Conservation (phyloP, 129 eudicot genomes). For the Dittrichia graveolens region DNA sequence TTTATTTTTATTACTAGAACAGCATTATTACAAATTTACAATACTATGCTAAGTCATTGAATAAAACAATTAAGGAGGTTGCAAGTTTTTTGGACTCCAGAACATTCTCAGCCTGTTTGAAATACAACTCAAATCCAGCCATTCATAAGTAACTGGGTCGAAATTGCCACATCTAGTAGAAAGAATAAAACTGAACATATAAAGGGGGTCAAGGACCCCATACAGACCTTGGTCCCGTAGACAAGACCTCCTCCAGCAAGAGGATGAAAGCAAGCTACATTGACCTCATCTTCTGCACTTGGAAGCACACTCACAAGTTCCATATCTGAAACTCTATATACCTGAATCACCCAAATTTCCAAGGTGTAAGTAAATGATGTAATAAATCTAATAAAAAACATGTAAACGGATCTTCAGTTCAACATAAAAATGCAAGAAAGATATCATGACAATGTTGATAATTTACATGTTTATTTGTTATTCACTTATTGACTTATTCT, state of each 20-base stretch:
- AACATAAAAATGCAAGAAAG: not conserved
- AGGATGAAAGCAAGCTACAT: slow-evolving; percentile 98
- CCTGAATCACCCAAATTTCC: slow-evolving; percentile 44
- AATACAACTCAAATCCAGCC: not conserved
- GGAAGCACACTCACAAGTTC: slow-evolving; percentile 99
- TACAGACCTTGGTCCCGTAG: slow-evolving; percentile 91
- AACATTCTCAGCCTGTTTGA: not conserved
- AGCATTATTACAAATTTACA: not conserved
- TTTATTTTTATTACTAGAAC: not conserved
- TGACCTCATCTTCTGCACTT: slow-evolving; percentile 98
- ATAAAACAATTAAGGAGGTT: not conserved
- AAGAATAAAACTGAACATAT: not conserved
- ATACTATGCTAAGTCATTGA: not conserved
- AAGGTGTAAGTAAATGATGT: not conserved
- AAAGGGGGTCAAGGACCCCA: not conserved
- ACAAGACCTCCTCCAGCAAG: slow-evolving; percentile 95
- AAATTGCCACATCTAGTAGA: not conserved
- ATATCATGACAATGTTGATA: too few species aligned
- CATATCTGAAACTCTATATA: slow-evolving; percentile 95
- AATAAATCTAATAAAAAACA: not conserved
- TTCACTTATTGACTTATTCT: too few species aligned
- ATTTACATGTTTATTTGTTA: too few species aligned
- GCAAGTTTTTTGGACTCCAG: not conserved
- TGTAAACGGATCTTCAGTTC: not conserved
- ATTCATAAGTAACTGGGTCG: not conserved